A percentile compares a stretch with the other conserved stretches of the same genome.
Evolutionary conservation across 805 yeast species (phyloP).

Genomic region (Komagataella pseudopastoris): DNA sequence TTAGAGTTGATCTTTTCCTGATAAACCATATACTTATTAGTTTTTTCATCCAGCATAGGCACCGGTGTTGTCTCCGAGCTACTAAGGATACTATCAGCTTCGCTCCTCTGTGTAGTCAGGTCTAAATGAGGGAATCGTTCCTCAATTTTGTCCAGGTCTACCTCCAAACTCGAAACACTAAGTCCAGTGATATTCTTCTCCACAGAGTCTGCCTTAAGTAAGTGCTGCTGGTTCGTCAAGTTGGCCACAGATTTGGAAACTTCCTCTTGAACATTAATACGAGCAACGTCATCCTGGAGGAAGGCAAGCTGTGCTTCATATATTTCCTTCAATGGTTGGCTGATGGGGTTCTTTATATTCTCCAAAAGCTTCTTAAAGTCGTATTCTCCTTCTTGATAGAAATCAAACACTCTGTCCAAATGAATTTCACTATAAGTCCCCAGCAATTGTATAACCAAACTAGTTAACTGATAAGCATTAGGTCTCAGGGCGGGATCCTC

Average conservation of each 20-base stretch:
- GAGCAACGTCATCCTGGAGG: constrained; percentile 29
- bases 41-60: not conserved
- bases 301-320: constrained; percentile 17
- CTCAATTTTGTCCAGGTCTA: not conserved
- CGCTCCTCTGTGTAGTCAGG: not conserved
- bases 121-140: not conserved
- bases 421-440: constrained; percentile 27
- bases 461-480: constrained; percentile 67
- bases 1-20: not conserved
- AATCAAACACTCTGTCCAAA: constrained; percentile 21
- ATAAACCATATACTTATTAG: not conserved
- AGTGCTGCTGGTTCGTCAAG: constrained; percentile 10
- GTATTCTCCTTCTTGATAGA: constrained; percentile 22
- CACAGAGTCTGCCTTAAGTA: not conserved
- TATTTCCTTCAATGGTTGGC: constrained; percentile 15
- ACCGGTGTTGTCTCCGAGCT: not conserved
- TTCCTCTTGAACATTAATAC: constrained; percentile 36
- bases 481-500: constrained; percentile 80
- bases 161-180: not conserved
- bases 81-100: not conserved
- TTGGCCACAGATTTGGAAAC: constrained; percentile 24
- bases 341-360: constrained; percentile 13
- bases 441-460: constrained; percentile 47
- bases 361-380: constrained; percentile 10
- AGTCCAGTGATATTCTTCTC: not conserved